Percentiles rank a stretch among this genome's conserved stretches.
Conservation (phyloP, 2,329 filamentous ascomycete species). For the Metarhizium sp. region DNA sequence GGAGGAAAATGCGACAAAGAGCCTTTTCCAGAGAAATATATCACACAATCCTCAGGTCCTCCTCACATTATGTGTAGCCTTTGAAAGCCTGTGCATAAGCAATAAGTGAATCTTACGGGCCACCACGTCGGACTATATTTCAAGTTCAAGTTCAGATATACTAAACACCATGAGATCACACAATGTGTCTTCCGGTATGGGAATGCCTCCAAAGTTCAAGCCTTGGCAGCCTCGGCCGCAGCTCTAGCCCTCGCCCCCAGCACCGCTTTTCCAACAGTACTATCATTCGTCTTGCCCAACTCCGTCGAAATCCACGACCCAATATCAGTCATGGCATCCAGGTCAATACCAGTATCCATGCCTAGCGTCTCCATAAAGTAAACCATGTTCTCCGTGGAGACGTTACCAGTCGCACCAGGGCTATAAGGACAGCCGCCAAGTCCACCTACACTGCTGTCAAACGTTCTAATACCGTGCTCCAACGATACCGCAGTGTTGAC, state of each 20-base stretch:
- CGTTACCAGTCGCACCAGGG: slow-evolving; percentile 78
- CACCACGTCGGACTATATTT: too few relatives aligned
- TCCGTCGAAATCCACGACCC: slow-evolving; percentile 63
- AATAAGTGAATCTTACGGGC: too few relatives aligned
- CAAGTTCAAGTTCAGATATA: too few relatives aligned
- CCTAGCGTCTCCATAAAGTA: slow-evolving; percentile 69
- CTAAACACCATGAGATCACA: background rate
- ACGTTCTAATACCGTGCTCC: slow-evolving; percentile 67
- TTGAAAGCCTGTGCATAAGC: too few relatives aligned
- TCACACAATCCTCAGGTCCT: too few relatives aligned
- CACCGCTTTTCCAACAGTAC: slow-evolving; percentile 58
- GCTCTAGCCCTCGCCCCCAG: slow-evolving; percentile 33
- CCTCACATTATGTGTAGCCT: too few relatives aligned
- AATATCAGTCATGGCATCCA: slow-evolving; percentile 57
- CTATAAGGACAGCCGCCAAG: slow-evolving; percentile 80
- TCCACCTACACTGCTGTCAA: slow-evolving; percentile 72
- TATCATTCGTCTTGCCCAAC: slow-evolving; percentile 54
- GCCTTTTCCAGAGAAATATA: too few relatives aligned
- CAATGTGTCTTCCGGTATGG: background rate
- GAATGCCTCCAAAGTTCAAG: background rate
- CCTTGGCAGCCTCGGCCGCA: slow-evolving; percentile 15
- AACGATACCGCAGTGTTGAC: slow-evolving; percentile 72
- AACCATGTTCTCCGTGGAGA: slow-evolving; percentile 75
- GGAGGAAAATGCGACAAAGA: too few relatives aligned
- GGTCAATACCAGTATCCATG: slow-evolving; percentile 62